Evolutionary conservation across 2,329 filamentous ascomycete species (phyloP), one percentile per base, ranked within the genome.

Genomic region (Colletotrichum cereale): DNA sequence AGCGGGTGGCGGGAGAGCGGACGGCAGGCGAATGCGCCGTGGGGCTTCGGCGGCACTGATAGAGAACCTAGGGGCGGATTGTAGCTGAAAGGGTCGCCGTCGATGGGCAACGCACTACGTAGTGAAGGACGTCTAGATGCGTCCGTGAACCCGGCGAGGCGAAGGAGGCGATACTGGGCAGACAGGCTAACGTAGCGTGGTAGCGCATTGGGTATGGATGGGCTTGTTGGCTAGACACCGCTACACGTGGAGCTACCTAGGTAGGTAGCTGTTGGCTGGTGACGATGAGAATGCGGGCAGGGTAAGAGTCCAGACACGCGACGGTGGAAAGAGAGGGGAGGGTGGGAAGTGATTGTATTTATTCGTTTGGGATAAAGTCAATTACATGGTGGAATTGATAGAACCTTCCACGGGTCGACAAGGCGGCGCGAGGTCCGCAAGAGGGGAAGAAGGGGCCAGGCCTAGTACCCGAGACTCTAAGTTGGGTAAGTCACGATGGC

Each of bases 1-100:
- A 71, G 65, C 65, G 65, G 65, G 50, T 68, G 66, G 56, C 69
- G 69, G 69, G 65, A 68, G 69, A 71, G 69, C 69, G 69, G 58
- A 65, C 69, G 69, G 58, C 65, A 71, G 58, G 42, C 66, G 57
- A 58, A 64, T 64, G 65, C 65, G 60, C 44, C 58, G 65, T 63
- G 58, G 60, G 69, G 52, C 40, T 52, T 58, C 29, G 56, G 38
- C 55, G 65, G 52, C 31, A 60, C 38, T 63, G 65, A 53, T 24
- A 48, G 53, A 61, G 31, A 68, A 58, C 47, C 38, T 58, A 42
- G 38, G 61, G 58, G 58, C 29, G 57, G 40, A 44, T 50, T 34
- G 64, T 42, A 67, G 64, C 50, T 67, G 56, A 57, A 62, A 36
- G 57, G 63, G 24, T 48, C 24, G 61, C 29, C 53, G 67, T 62